These are phyloP conservation scores for Lumnitzera littorea DNA, from an alignment of 345 rosid species.

Conservation along the genomic window DNA sequence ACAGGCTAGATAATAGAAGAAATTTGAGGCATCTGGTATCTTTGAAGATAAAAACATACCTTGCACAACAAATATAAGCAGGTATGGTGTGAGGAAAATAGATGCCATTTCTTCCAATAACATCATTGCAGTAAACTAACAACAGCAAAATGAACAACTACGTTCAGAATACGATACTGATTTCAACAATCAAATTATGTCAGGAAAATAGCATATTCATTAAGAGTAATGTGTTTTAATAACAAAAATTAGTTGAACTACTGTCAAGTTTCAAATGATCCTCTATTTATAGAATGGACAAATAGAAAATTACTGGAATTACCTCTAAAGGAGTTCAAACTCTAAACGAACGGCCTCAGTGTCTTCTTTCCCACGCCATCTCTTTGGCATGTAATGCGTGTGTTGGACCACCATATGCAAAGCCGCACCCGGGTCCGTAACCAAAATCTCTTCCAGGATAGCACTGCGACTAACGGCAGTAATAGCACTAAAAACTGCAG, in stretches of 20 bases:
- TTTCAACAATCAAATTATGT: not conserved
- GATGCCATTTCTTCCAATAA: slow-evolving; percentile 96
- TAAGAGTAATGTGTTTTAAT: not conserved
- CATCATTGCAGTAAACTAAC: slow-evolving; percentile 92
- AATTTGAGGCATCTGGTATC: not conserved
- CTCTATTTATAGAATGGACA: not conserved
- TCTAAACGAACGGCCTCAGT: slow-evolving; percentile 73
- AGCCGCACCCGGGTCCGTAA: slow-evolving; percentile 87
- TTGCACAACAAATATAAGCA: slow-evolving; percentile 84
- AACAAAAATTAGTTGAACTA: not conserved
- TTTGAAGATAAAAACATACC: slow-evolving; percentile 29
- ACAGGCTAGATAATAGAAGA: not conserved
- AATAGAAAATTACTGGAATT: slow-evolving; percentile 8
- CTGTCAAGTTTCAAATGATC: slow-evolving; percentile 1
- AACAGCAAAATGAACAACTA: slow-evolving; percentile 17
- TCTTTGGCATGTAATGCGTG: slow-evolving; percentile 95
- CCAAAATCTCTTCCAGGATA: slow-evolving; percentile 66
- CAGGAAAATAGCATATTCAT: not conserved
- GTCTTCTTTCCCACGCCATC: slow-evolving; percentile 91
- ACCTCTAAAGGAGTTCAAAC: slow-evolving; percentile 96
- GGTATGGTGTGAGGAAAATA: slow-evolving; percentile 84
- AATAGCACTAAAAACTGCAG: slow-evolving; percentile 95
- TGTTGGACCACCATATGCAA: slow-evolving; percentile 86
- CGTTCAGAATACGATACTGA: slow-evolving; percentile 3
- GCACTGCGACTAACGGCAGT: slow-evolving; percentile 98